A percentile compares a stretch with the other conserved stretches of the same genome.
These are phyloP conservation scores for Elsinoe necatrix DNA, from an alignment of 2,329 filamentous ascomycete species.

Conservation along the genomic window DNA sequence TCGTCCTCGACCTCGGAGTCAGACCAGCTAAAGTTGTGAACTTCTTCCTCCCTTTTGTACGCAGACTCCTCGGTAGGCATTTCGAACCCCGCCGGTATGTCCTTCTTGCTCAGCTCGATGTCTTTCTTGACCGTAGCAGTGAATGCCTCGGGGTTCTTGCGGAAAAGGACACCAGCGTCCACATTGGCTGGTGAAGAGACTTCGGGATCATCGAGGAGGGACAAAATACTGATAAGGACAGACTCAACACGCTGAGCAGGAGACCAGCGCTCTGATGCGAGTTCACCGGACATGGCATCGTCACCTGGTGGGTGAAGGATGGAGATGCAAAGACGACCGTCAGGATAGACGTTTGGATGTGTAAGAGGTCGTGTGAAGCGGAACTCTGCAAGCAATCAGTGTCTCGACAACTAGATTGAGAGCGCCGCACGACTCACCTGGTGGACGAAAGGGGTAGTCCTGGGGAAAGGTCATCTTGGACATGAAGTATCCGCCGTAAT, in stretches of 20 bases:
- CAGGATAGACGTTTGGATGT: conserved; percentile 89
- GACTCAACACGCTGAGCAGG: conserved; percentile 91
- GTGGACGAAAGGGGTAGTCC: conserved; percentile 85
- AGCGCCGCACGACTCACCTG: conserved; percentile 39
- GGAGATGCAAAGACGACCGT: conserved; percentile 89
- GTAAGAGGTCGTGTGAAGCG: conserved; percentile 71
- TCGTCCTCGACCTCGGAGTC: conserved; percentile 52
- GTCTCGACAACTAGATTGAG: neutral
- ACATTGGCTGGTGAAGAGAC: conserved; percentile 92
- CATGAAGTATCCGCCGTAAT: conserved; percentile 90
- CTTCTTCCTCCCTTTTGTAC: conserved; percentile 49
- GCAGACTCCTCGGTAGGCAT: conserved; percentile 68
- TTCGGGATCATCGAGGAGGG: conserved; percentile 88
- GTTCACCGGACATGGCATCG: conserved; percentile 84
- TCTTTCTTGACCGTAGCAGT: conserved; percentile 59
- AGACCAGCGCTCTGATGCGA: conserved; percentile 86
- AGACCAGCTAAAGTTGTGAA: conserved; percentile 65
- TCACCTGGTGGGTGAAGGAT: conserved; percentile 91
- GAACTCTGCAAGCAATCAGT: conserved; percentile 50
- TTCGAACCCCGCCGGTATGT: conserved; percentile 69
- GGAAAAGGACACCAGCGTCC: conserved; percentile 78
- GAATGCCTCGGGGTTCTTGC: conserved; percentile 63
- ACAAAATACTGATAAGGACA: conserved; percentile 83
- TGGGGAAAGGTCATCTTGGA: conserved; percentile 78
- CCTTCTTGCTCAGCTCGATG: conserved; percentile 63